Percentiles rank a stretch among this genome's conserved stretches.
phyloP scores from a whole-genome alignment of 2,329 filamentous ascomycete genomes.

The Cercospora beticola region DNA sequence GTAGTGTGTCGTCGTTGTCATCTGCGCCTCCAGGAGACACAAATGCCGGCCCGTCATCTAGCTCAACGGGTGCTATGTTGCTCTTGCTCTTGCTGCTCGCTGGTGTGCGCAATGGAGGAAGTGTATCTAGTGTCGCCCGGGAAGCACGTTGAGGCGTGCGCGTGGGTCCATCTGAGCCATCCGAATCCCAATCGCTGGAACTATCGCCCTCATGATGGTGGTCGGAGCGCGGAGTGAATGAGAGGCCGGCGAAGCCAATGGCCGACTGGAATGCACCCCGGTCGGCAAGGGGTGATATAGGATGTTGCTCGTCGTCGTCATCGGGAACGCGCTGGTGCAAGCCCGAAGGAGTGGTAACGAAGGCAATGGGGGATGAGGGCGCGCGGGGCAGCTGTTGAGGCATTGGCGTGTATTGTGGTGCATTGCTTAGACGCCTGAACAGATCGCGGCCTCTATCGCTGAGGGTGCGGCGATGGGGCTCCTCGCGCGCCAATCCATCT shows the following conservation, averaged over 20 bases:
- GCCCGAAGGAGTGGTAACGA: slow-evolving; percentile 41
- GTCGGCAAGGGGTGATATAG: slow-evolving; percentile 47
- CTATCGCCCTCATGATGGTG: slow-evolving; percentile 2
- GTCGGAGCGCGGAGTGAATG: slow-evolving; percentile 35
- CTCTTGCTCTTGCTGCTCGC: slow-evolving; percentile 25
- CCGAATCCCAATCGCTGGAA: slow-evolving; percentile 21
- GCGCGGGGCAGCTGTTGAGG: slow-evolving; percentile 50
- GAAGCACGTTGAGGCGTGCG: slow-evolving; percentile 17
- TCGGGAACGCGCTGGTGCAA: slow-evolving; percentile 35
- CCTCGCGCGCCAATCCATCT: slow-evolving; percentile 32
- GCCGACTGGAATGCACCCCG: slow-evolving; percentile 50
- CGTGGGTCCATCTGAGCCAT: slow-evolving; percentile 26
- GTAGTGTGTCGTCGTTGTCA: slow-evolving; percentile 59
- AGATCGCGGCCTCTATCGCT: slow-evolving; percentile 51
- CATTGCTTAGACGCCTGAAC: slow-evolving; percentile 30
- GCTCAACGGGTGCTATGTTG: slow-evolving; percentile 46
- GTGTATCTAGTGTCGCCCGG: slow-evolving; percentile 26
- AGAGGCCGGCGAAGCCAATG: slow-evolving; percentile 50
- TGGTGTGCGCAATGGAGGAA: slow-evolving; percentile 34
- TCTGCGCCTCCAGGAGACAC: slow-evolving; percentile 46
- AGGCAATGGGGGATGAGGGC: slow-evolving; percentile 33
- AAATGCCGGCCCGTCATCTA: slow-evolving; percentile 55
- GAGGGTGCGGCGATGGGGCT: slow-evolving; percentile 46
- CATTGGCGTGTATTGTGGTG: slow-evolving; percentile 51
- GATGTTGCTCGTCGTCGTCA: slow-evolving; percentile 34